These are phyloP conservation scores for Atkinsonella hypoxylon DNA, from an alignment of 2,329 filamentous ascomycete genomes.

Conservation along the genomic window DNA sequence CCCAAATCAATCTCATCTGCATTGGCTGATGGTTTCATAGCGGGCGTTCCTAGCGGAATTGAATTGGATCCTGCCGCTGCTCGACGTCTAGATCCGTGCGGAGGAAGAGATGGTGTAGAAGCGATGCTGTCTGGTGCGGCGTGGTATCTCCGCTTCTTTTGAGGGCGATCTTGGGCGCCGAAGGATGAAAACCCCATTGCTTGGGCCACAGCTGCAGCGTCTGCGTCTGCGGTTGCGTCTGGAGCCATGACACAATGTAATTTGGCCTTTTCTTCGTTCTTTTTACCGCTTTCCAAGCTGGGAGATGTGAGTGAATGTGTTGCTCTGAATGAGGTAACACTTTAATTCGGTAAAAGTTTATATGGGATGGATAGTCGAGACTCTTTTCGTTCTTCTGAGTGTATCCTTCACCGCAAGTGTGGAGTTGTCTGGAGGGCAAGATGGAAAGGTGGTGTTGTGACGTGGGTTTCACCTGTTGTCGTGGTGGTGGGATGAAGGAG, in stretches of 20 bases:
- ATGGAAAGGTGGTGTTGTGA: background rate
- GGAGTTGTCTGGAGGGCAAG: background rate
- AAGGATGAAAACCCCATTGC: slow-evolving; percentile 67
- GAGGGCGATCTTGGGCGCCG: slow-evolving; percentile 38
- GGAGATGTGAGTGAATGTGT: background rate
- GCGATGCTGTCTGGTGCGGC: slow-evolving; percentile 34
- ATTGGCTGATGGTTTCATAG: slow-evolving; percentile 18
- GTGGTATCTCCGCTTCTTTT: slow-evolving; percentile 59
- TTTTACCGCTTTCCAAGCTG: background rate
- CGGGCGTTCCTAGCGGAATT: slow-evolving; percentile 20
- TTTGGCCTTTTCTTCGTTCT: background rate
- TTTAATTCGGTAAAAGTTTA: too few species aligned
- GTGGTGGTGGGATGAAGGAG: background rate
- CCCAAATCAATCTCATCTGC: slow-evolving; percentile 34
- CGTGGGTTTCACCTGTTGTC: background rate
- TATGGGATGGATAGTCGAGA: background rate
- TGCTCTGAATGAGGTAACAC: too few species aligned
- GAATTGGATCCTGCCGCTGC: slow-evolving; percentile 25
- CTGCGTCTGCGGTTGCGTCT: slow-evolving; percentile 12
- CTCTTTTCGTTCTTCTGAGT: background rate
- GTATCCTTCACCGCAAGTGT: background rate
- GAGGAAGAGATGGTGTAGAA: background rate
- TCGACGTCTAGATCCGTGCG: background rate
- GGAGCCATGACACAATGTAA: slow-evolving; percentile 8
- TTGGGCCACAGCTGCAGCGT: slow-evolving; percentile 40